These are phyloP conservation scores for Gleditsia sinensis DNA, from an alignment of 306 rosid genomes.

Conservation along the genomic window DNA sequence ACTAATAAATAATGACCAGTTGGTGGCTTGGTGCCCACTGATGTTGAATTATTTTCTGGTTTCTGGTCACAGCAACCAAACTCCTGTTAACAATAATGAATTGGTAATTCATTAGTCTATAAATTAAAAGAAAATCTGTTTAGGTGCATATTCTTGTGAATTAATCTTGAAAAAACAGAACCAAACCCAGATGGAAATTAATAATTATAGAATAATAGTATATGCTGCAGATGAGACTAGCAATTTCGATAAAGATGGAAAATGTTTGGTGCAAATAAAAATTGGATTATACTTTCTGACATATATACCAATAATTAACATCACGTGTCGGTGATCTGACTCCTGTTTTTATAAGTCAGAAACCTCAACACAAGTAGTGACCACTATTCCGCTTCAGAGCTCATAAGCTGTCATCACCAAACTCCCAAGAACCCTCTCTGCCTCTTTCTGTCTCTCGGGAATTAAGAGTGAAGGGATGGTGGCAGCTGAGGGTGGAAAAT, in stretches of 20 bases:
- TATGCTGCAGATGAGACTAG: background rate
- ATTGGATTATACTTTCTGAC: too few relatives aligned
- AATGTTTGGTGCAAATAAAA: too few relatives aligned
- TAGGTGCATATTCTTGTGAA: too few relatives aligned
- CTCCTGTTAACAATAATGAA: too few relatives aligned
- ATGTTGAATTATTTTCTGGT: slow-evolving; percentile 20
- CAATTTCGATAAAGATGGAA: background rate
- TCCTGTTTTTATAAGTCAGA: background rate
- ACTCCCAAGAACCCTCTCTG: background rate
- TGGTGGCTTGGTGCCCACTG: slow-evolving; percentile 15
- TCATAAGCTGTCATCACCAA: background rate
- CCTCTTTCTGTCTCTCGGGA: background rate
- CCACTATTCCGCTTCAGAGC: background rate
- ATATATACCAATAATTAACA: background rate
- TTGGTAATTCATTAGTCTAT: too few relatives aligned
- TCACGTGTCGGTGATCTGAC: slow-evolving; percentile 47
- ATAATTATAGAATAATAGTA: too few relatives aligned
- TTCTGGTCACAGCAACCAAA: background rate
- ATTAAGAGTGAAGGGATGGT: background rate
- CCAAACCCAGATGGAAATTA: too few relatives aligned
- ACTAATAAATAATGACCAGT: slow-evolving; percentile 13
- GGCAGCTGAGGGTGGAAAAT: background rate
- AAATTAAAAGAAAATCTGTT: too few relatives aligned
- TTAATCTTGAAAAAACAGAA: too few relatives aligned
- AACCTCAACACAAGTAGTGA: background rate